These are phyloP conservation scores for Hypoxylon sp. DNA, from an alignment of 2,329 filamentous ascomycete genomes.

Conservation along the genomic window DNA sequence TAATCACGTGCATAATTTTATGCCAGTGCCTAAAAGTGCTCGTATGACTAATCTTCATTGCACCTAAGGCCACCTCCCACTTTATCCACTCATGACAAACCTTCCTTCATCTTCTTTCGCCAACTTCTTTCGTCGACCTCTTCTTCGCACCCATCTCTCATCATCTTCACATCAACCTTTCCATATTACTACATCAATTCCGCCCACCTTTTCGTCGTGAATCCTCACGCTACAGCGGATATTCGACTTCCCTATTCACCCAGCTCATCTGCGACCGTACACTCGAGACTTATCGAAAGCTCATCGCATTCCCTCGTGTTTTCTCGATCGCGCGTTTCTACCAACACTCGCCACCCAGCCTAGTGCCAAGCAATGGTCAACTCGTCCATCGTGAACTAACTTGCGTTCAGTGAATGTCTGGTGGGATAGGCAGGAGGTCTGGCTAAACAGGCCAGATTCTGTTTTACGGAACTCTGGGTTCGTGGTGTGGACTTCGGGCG, in stretches of 20 bases:
- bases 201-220: slow-evolving; percentile 1
- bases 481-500: slow-evolving; percentile 50
- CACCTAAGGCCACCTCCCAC: slow-evolving; percentile 23
- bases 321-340: slow-evolving; percentile 26
- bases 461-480: slow-evolving; percentile 48
- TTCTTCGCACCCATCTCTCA: slow-evolving; percentile 13
- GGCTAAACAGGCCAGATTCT: slow-evolving; percentile 51
- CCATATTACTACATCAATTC: slow-evolving; percentile 2
- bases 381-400: slow-evolving; percentile 43
- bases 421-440: slow-evolving; percentile 52
- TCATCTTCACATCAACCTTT: slow-evolving; percentile 21
- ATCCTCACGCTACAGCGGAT: slow-evolving; percentile 1
- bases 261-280: slow-evolving; percentile 12
- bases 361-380: slow-evolving; percentile 38
- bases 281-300: not conserved
- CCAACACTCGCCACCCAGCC: slow-evolving; percentile 25
- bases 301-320: not conserved
- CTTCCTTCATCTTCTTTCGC: slow-evolving; percentile 26
- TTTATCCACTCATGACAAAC: slow-evolving; percentile 25
- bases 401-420: slow-evolving; percentile 46
- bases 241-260: not conserved
- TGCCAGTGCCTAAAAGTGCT: slow-evolving; percentile 6
- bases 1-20: slow-evolving; percentile 13
- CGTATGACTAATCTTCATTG: slow-evolving; percentile 33
- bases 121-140: slow-evolving; percentile 10